Evolutionary conservation across 1,284 basidiomycete species (phyloP), one percentile per base, ranked within the genome.

Genomic region (Veloboletus limbatus): DNA sequence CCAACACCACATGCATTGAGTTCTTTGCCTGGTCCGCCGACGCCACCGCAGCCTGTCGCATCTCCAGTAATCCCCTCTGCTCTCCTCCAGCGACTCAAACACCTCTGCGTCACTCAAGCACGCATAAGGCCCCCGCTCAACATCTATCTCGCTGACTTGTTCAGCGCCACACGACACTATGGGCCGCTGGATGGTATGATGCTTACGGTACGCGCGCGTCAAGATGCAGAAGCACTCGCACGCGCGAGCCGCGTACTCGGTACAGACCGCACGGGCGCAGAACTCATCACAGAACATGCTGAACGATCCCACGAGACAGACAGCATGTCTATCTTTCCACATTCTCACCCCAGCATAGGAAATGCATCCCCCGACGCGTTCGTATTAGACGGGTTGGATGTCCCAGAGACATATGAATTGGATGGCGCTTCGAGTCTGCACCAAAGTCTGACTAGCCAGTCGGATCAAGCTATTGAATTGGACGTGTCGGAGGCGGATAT

Each of bases 401-500:
- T 34, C 18, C 49, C 37, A 20, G 57, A 54, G 21, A 45, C 42
- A 3, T 32, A 41, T 16, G 51, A 47, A 26, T 24, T 45, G 9
- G 39, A 27, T 14, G 20, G 36, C n/a, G n/a, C n/a, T 18, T 35
- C 51, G 5, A 50, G 36, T 20, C 16, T 47, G 11, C 49, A 44
- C n/a, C 53, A 40, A 18, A 47, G 43, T 32, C 9, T 39, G 11
- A 40, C 28, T 10, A 37, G 46, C 39, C 36, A 42, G 16, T 36
- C 31, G 3, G 62, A 65, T 26, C 47, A 40, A 48, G 50, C 13
- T 27, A 32, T 60, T 30, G 65, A 73, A 36, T 63, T 85, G 54
- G 82, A 85, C 49, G 77, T 85, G 3, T 80, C 81, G 8, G 83
- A 87, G 59, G 81, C 81, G 48, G 82, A 88, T 55, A 71, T 87